A percentile compares a stretch with the other conserved stretches of the same genome.
These are phyloP conservation scores for Chenopodium suecicum DNA, from an alignment of 148 eudicot genomes.

Conservation along the genomic window DNA sequence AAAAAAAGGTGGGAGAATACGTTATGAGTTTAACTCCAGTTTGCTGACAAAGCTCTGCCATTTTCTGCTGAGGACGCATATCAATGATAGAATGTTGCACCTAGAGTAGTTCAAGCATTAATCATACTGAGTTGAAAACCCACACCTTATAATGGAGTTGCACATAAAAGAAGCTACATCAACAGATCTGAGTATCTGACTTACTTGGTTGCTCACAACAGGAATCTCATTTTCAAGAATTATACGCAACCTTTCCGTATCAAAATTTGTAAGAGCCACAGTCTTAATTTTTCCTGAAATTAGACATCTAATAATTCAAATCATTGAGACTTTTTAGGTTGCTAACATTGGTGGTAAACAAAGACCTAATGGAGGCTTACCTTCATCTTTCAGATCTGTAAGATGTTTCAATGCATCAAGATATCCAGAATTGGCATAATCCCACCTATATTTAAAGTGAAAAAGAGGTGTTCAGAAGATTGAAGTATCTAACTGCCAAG, in stretches of 20 bases:
- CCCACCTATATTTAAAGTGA: slow-evolving; percentile 74
- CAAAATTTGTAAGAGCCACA: slow-evolving; percentile 93
- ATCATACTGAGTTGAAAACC: not conserved
- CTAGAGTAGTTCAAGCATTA: slow-evolving; percentile 42
- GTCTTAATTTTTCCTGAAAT: slow-evolving; percentile 92
- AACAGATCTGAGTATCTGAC: not conserved
- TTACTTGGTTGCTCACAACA: slow-evolving; percentile 92
- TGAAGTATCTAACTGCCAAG: not conserved
- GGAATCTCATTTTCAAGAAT: slow-evolving; percentile 92
- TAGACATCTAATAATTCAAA: slow-evolving; percentile 17
- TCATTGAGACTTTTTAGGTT: not conserved
- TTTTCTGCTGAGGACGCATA: slow-evolving; percentile 97
- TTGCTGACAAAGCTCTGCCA: slow-evolving; percentile 96
- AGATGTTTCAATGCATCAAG: slow-evolving; percentile 96
- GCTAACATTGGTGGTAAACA: not conserved
- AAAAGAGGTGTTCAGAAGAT: slow-evolving; percentile 17
- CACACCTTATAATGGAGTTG: not conserved
- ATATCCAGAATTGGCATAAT: slow-evolving; percentile 89
- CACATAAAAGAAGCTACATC: not conserved
- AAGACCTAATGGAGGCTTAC: slow-evolving; percentile 31
- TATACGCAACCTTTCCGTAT: slow-evolving; percentile 72
- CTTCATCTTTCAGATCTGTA: slow-evolving; percentile 95
- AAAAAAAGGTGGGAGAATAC: slow-evolving; percentile 44
- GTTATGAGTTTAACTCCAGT: slow-evolving; percentile 96
- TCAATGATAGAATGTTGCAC: slow-evolving; percentile 97